Conservation (phyloP, 2,329 filamentous ascomycete genomes). For the Sclerotinia sclerotiorum region DNA sequence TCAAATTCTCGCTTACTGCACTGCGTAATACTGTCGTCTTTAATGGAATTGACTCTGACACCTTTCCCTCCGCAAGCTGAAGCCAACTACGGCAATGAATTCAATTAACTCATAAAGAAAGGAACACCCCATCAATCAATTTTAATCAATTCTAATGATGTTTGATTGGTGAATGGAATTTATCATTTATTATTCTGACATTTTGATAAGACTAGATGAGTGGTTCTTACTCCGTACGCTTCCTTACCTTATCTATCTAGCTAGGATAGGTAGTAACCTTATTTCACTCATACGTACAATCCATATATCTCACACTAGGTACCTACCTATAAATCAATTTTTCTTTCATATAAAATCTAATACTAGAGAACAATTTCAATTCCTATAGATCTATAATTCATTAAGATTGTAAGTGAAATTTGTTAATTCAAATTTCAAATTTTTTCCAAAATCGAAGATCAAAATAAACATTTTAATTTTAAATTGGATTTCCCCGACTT, state of each 20-base stretch:
- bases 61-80: not conserved
- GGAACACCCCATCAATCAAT: not conserved
- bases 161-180: not conserved
- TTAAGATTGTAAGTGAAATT: too few species aligned
- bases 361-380: too few species aligned
- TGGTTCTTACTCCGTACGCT: too few species aligned
- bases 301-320: not conserved
- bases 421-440: not conserved
- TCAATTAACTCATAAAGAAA: not conserved
- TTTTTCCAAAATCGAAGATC: not conserved
- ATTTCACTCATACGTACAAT: too few species aligned
- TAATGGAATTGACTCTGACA: too few species aligned
- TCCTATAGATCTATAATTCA: too few species aligned
- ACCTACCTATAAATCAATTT: too few species aligned
- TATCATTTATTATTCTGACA: not conserved
- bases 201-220: not conserved
- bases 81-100: not conserved
- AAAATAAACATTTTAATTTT: constrained; percentile 1
- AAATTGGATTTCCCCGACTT: constrained; percentile 2
- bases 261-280: too few species aligned
- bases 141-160: not conserved
- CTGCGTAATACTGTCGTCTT: too few species aligned
- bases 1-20: not conserved
- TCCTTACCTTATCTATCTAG: too few species aligned
- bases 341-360: too few species aligned